These are phyloP conservation scores for Dryas alaskensis DNA, from an alignment of 306 rosid genomes.

Conservation along the genomic window DNA sequence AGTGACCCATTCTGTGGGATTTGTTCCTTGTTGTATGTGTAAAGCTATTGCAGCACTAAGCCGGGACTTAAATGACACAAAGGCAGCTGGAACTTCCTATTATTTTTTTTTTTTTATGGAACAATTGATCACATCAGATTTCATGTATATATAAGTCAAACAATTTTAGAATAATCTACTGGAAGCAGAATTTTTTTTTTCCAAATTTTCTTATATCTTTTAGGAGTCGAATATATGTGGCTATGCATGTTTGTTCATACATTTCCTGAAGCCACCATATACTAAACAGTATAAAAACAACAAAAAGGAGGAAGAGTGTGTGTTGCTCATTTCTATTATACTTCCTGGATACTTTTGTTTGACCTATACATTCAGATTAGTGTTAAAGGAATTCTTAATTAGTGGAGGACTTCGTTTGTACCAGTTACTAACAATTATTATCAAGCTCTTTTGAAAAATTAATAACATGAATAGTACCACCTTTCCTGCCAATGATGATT, in stretches of 20 bases:
- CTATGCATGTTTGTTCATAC: background rate
- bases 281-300: background rate
- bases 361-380: background rate
- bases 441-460: background rate
- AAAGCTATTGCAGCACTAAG: slow-evolving; percentile 69
- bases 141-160: slow-evolving; percentile 23
- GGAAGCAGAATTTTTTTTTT: background rate
- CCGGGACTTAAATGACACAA: slow-evolving; percentile 85
- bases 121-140: slow-evolving; percentile 17
- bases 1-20: slow-evolving; percentile 79
- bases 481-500: slow-evolving; percentile 54
- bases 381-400: background rate
- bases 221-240: background rate
- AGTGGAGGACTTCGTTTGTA: background rate
- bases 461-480: slow-evolving; percentile 30
- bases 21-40: slow-evolving; percentile 65
- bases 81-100: slow-evolving; percentile 81
- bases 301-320: background rate
- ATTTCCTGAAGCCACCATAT: background rate
- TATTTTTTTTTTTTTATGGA: slow-evolving; percentile 15
- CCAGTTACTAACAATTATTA: background rate
- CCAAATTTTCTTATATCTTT: background rate
- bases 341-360: background rate
- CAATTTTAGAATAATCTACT: background rate
- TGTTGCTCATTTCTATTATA: slow-evolving; percentile 3